phyloP scores from a whole-genome alignment of 116 monocot species.

The Trichopus zeylanicus region DNA sequence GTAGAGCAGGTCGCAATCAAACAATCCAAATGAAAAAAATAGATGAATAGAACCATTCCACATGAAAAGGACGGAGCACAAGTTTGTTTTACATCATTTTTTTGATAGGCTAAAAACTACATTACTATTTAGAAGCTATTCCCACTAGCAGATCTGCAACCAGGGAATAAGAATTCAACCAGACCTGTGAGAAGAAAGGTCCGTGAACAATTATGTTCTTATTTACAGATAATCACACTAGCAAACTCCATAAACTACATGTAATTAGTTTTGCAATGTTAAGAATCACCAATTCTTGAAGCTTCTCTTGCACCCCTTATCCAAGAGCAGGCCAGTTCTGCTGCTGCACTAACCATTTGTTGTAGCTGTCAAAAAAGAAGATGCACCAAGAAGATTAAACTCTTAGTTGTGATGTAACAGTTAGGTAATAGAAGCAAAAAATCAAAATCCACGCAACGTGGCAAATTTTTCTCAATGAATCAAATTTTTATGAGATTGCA shows the following conservation, averaged over 20 bases:
- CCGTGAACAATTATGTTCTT: slow-evolving; percentile 36
- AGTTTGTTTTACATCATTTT: too few relatives aligned
- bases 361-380: slow-evolving; percentile 31
- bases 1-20: too few relatives aligned
- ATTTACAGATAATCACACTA: too few relatives aligned
- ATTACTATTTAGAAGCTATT: not conserved
- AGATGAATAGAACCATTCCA: too few relatives aligned
- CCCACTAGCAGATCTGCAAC: slow-evolving; percentile 6
- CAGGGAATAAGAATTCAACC: slow-evolving; percentile 21
- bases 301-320: slow-evolving; percentile 50
- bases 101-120: not conserved
- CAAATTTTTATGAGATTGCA: slow-evolving; percentile 80
- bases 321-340: slow-evolving; percentile 47
- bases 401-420: too few relatives aligned
- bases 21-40: too few relatives aligned
- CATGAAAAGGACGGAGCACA: too few relatives aligned
- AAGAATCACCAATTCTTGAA: slow-evolving; percentile 37
- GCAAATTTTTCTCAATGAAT: slow-evolving; percentile 81
- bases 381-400: not conserved
- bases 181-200: slow-evolving; percentile 11
- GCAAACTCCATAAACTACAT: slow-evolving; percentile 6
- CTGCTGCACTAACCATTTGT: slow-evolving; percentile 42
- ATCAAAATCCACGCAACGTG: too few relatives aligned
- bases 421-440: too few relatives aligned
- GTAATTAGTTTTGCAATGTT: not conserved